Percentiles rank a stretch among this genome's conserved stretches.
Conservation (phyloP, 2,329 filamentous ascomycete genomes). For the Helotiales sp. region DNA sequence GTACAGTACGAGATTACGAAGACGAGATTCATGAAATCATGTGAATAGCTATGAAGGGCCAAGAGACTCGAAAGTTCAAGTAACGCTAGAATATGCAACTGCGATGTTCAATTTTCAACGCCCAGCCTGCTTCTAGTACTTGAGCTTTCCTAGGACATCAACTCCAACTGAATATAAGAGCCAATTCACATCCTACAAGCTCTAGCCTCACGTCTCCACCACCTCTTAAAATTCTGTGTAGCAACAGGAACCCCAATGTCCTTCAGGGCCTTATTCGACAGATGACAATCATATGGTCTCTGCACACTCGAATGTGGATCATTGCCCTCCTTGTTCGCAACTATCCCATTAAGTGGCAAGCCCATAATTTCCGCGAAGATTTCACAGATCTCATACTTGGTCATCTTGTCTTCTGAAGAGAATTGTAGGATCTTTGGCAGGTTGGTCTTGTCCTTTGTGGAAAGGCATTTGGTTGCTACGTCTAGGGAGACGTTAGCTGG, state of each 20-base stretch:
- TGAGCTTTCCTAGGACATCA: too few species aligned
- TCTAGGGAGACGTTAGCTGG: slow-evolving; percentile 53
- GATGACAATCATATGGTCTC: slow-evolving; percentile 85
- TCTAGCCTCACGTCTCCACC: slow-evolving; percentile 74
- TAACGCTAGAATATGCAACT: too few species aligned
- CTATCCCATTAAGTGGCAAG: slow-evolving; percentile 69
- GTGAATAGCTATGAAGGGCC: too few species aligned
- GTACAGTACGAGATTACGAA: too few species aligned
- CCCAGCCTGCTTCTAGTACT: too few species aligned
- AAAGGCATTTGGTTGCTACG: slow-evolving; percentile 71
- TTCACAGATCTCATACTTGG: slow-evolving; percentile 88
- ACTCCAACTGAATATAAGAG: too few species aligned
- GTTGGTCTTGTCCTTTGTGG: slow-evolving; percentile 50
- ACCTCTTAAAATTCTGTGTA: slow-evolving; percentile 76
- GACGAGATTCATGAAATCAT: too few species aligned
- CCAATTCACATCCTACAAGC: slow-evolving; percentile 54
- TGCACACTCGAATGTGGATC: slow-evolving; percentile 74
- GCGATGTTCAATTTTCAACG: too few species aligned
- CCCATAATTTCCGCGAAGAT: slow-evolving; percentile 80
- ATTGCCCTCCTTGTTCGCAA: slow-evolving; percentile 72
- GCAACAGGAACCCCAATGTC: slow-evolving; percentile 76
- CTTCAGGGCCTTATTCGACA: slow-evolving; percentile 76
- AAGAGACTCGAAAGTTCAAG: too few species aligned
- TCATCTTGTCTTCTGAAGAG: slow-evolving; percentile 82
- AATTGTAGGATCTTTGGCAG: slow-evolving; percentile 81